Conservation (phyloP, 805 yeast species). For the Torulaspora indica region DNA sequence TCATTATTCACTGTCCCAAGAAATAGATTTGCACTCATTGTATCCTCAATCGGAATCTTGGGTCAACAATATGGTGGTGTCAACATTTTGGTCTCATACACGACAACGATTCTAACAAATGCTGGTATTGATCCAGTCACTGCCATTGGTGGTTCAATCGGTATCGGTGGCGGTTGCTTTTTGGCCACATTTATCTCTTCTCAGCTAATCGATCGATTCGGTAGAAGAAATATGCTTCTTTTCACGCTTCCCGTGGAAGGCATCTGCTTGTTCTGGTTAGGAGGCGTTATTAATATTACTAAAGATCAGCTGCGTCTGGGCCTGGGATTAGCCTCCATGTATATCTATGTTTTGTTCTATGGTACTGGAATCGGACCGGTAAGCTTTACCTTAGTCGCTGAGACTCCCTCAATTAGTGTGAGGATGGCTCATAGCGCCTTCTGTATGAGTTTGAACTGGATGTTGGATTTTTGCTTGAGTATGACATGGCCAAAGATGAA, state of each 20-base stretch:
- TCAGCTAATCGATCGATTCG: slow-evolving; percentile 54
- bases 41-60: slow-evolving; percentile 61
- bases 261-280: slow-evolving; percentile 48
- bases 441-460: slow-evolving; percentile 46
- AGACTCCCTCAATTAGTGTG: slow-evolving; percentile 47
- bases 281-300: slow-evolving; percentile 42
- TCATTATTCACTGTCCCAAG: slow-evolving; percentile 44
- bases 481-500: slow-evolving; percentile 51
- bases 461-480: slow-evolving; percentile 45
- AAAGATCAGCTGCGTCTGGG: slow-evolving; percentile 41
- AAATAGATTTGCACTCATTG: slow-evolving; percentile 54
- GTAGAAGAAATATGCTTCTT: slow-evolving; percentile 60
- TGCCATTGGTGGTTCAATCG: slow-evolving; percentile 49
- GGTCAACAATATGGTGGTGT: slow-evolving; percentile 68
- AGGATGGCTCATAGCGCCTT: slow-evolving; percentile 50
- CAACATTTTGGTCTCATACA: slow-evolving; percentile 62
- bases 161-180: slow-evolving; percentile 61
- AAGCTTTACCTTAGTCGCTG: slow-evolving; percentile 52
- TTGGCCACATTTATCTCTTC: slow-evolving; percentile 51
- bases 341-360: slow-evolving; percentile 43
- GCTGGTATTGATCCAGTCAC: slow-evolving; percentile 47
- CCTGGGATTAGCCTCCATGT: slow-evolving; percentile 43
- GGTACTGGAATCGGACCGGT: slow-evolving; percentile 54
- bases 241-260: slow-evolving; percentile 59
- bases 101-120: slow-evolving; percentile 53